phyloP scores from a whole-genome alignment of 164 flowering plant species.

The Macadamia integrifolia region DNA sequence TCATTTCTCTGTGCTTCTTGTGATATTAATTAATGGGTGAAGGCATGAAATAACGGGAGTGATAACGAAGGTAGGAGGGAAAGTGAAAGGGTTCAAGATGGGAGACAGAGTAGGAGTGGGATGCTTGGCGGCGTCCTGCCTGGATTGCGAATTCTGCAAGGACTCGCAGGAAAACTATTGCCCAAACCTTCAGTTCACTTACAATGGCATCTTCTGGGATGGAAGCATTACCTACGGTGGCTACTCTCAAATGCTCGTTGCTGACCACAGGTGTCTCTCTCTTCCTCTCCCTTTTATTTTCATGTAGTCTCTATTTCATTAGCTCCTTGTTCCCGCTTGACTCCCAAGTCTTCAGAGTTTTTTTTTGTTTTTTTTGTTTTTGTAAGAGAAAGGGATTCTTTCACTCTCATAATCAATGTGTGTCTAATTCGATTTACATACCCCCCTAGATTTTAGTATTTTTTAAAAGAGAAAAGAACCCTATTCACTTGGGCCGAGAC shows the following conservation, averaged over 20 bases:
- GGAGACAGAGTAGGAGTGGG: slow-evolving; percentile 70
- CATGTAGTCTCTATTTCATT: too few species aligned
- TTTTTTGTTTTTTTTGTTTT: too few species aligned
- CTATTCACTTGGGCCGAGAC: too few species aligned
- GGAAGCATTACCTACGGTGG: slow-evolving; percentile 86
- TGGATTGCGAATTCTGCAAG: slow-evolving; percentile 53
- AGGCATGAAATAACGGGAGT: slow-evolving; percentile 72
- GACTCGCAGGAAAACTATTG: slow-evolving; percentile 56
- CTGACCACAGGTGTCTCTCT: slow-evolving; percentile 45
- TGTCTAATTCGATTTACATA: too few species aligned
- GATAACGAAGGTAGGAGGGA: slow-evolving; percentile 44
- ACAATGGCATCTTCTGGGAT: slow-evolving; percentile 73
- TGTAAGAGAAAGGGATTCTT: too few species aligned
- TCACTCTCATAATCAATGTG: too few species aligned
- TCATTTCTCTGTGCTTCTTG: too few species aligned
- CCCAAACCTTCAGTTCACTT: slow-evolving; percentile 23
- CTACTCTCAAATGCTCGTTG: slow-evolving; percentile 57
- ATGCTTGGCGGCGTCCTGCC: slow-evolving; percentile 53
- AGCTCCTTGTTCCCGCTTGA: background rate
- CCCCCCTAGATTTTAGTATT: too few species aligned
- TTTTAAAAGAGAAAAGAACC: too few species aligned
- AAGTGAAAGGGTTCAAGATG: slow-evolving; percentile 45
- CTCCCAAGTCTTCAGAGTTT: too few species aligned
- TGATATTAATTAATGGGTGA: too few species aligned
- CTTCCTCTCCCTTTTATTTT: background rate